Evolutionary conservation across 108 stramenopile genomes (phyloP), one percentile per base, ranked within the genome.

Genomic region (Cyclotella sp.): DNA sequence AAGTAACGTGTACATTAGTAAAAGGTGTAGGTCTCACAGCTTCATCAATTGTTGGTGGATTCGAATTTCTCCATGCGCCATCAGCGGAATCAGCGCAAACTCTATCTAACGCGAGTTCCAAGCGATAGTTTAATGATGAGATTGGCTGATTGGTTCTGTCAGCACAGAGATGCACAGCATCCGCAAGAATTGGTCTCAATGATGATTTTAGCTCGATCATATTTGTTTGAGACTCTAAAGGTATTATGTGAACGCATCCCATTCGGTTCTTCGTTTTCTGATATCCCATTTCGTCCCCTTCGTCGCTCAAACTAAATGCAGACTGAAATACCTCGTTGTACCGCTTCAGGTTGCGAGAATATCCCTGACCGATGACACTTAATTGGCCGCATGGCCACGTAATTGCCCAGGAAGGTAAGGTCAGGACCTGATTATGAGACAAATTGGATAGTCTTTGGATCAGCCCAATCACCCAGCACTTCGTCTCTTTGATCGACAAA

Each of bases 341-440:
- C 42, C 88, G 72, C 4, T 62, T 22, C 21, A 87, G 82, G 30
- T 87, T 87, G 3, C 3, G 26, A 54, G 69, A 42, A 71, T 70
- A 89, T 19, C 85, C 87, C 15, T 78, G 24, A 29, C 88, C 88
- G 54, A 89, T 84, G 2, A 73, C 73, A 24, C 82, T 75, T 9
- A 90, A 62, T 63, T 90, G 89, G 11, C 89, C 89, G 54, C 73
- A 83, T 29, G 89, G 89, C 89, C 89, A 90, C 11, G 85, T 90
- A 57, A 90, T 73, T 57, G 89, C 83, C 87, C 87, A 88, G 10
- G 57, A 44, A 46, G 89, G 89, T 30, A 90, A 57, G 18, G 72
- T 63, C 3, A 43, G 42, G 10, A 70, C 39, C 19, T 63, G 11
- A 61, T 16, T 8, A 59, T 40, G 40, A 15, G 29, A 24, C 29